Base-by-base conservation (phyloP, 2,329 filamentous ascomycete genomes). In the Sarocladium brachiariae region DNA sequence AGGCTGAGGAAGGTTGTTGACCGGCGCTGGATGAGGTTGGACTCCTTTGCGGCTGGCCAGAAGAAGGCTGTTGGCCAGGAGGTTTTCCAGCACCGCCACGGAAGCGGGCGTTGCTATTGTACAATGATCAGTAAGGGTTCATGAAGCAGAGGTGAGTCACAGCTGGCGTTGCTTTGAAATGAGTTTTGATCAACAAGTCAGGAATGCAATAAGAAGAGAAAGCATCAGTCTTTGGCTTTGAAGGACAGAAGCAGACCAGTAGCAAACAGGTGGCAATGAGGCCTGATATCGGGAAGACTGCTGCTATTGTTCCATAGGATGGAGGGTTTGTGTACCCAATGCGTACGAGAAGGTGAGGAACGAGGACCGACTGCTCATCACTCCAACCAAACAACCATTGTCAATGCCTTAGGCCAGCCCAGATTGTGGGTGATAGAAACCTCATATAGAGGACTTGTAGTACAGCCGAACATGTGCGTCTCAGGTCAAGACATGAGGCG, bases 101-200 rank as follows among this genome's bases (percentile, higher is more conserved):
- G 60, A 81, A 78, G 55, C 78, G 76, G 62, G 77, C 77, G 69
- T 78, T 79, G 60, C 77, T 80, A 56, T 54, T 30, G 27, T 31
- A 25, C 4, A 52, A 59, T 54, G 68, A 67, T 59, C 60, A 59
- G 54, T 51, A 50, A 41, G 25, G 48, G 27, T 21, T 16, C 50
- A 51, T 50, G 18, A 25, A 49, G 27, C 52, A 50, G 30, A 52
- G 25, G 27, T 51, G 50, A 54, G 18, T 49, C 43, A 47, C 49
- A n/a, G n/a, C 45, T 47, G 37, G 7, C 7, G 37, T 43, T 39
- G 45, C n/a, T n/a, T n/a, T n/a, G n/a, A n/a, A n/a, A n/a, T n/a
- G n/a, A n/a, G n/a, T n/a, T n/a, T n/a, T n/a, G n/a, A n/a, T n/a
- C 21, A 49, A 35, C 35, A 39, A 55, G 52, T 35, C 46, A 37